Conservation (phyloP, 2,329 filamentous ascomycete species). For the Cytospora paraplurivora region DNA sequence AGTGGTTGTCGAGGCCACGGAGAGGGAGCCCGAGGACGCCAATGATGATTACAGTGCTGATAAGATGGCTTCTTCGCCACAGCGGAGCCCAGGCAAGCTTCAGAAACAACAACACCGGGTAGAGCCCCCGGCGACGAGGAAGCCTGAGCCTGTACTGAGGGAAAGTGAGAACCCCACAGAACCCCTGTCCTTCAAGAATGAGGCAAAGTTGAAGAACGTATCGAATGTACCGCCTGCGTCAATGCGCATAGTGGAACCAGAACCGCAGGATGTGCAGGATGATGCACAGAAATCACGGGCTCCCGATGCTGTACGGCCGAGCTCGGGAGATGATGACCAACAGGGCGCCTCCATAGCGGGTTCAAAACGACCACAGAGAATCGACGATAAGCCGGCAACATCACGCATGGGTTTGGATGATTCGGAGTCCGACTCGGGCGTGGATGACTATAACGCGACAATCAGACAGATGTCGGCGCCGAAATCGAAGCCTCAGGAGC, state of each 20-base stretch:
- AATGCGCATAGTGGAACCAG: slow-evolving; percentile 61
- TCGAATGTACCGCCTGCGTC: slow-evolving; percentile 58
- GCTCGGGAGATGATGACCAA: slow-evolving; percentile 46
- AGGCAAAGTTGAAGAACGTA: slow-evolving; percentile 53
- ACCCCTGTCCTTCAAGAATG: slow-evolving; percentile 45
- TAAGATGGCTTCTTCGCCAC: slow-evolving; percentile 38
- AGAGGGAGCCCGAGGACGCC: slow-evolving; percentile 46
- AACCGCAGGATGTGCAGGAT: slow-evolving; percentile 45
- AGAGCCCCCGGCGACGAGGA: slow-evolving; percentile 51
- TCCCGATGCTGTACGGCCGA: slow-evolving; percentile 40
- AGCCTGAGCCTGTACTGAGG: slow-evolving; percentile 38
- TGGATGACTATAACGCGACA: slow-evolving; percentile 44
- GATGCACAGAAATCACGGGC: slow-evolving; percentile 37
- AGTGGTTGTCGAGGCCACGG: slow-evolving; percentile 45
- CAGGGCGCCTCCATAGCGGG: slow-evolving; percentile 47
- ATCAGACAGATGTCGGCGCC: slow-evolving; percentile 35
- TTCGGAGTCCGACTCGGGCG: slow-evolving; percentile 67
- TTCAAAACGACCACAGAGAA: slow-evolving; percentile 41
- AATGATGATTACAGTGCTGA: slow-evolving; percentile 20
- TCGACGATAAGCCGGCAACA: slow-evolving; percentile 58
- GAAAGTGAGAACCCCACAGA: slow-evolving; percentile 41
- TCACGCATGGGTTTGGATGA: slow-evolving; percentile 70
- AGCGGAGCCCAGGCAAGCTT: slow-evolving; percentile 66
- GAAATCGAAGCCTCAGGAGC: slow-evolving; percentile 25
- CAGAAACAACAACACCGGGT: slow-evolving; percentile 65